phyloP scores from a whole-genome alignment of 2,329 filamentous ascomycete genomes.

The Laburnicola sp. region DNA sequence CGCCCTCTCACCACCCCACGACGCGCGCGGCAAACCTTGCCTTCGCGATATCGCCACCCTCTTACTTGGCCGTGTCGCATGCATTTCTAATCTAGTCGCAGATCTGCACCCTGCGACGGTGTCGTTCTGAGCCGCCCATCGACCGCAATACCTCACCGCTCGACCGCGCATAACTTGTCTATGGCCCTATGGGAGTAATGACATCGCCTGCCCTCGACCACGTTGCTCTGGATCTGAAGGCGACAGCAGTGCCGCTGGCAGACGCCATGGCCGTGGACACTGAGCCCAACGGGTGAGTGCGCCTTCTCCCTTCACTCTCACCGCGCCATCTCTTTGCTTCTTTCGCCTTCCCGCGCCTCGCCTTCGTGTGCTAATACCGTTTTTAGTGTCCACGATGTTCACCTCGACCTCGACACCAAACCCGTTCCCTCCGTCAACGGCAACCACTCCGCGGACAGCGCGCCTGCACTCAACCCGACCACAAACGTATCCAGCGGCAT shows the following conservation, averaged over 20 bases:
- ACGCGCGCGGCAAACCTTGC: background rate
- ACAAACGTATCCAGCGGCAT: slow-evolving; percentile 50
- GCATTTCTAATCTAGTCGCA: slow-evolving; percentile 15
- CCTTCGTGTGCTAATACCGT: slow-evolving; percentile 17
- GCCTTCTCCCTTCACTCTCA: slow-evolving; percentile 30
- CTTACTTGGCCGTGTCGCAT: slow-evolving; percentile 18
- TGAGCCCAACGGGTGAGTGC: slow-evolving; percentile 63
- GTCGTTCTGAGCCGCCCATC: slow-evolving; percentile 11
- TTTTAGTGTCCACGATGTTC: slow-evolving; percentile 38
- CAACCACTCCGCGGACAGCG: slow-evolving; percentile 24
- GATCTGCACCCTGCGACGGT: slow-evolving; percentile 20
- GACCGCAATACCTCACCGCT: slow-evolving; percentile 17
- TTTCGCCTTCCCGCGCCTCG: slow-evolving; percentile 12
- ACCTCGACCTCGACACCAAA: slow-evolving; percentile 22
- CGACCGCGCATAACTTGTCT: slow-evolving; percentile 23
- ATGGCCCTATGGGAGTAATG: slow-evolving; percentile 49
- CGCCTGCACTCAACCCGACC: slow-evolving; percentile 42
- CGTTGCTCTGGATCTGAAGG: slow-evolving; percentile 55
- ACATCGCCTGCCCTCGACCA: slow-evolving; percentile 43
- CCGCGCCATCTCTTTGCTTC: slow-evolving; percentile 8
- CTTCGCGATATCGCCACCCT: slow-evolving; percentile 14
- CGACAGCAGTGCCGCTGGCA: slow-evolving; percentile 50
- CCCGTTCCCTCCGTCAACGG: slow-evolving; percentile 37
- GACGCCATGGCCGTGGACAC: slow-evolving; percentile 58
- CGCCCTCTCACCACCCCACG: background rate